phyloP scores from a whole-genome alignment of 2,329 filamentous ascomycete genomes.

The Stemphylium lycopersici region DNA sequence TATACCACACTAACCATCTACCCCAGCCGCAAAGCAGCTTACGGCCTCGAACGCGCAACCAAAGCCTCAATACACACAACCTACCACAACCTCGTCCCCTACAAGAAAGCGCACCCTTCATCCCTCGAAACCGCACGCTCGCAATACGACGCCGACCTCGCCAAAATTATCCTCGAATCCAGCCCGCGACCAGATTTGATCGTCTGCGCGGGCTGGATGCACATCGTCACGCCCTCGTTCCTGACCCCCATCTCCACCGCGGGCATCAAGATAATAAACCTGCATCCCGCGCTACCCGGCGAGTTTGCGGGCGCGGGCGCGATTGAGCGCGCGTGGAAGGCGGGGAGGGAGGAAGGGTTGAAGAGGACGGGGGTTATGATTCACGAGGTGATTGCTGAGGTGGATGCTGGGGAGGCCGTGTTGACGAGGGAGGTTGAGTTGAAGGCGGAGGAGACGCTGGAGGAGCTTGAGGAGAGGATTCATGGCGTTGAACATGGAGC shows the following conservation, averaged over 20 bases:
- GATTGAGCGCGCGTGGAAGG: conserved; percentile 77
- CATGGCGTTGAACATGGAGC: conserved; percentile 77
- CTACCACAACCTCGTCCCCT: conserved; percentile 81
- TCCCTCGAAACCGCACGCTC: conserved; percentile 63
- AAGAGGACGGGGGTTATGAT: conserved; percentile 82
- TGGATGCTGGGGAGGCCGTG: conserved; percentile 80
- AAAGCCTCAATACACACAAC: conserved; percentile 70
- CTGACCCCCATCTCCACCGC: conserved; percentile 69
- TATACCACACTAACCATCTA: background rate
- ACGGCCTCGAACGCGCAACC: conserved; percentile 66
- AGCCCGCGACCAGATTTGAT: conserved; percentile 69
- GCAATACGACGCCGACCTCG: conserved; percentile 77
- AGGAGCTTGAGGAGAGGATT: conserved; percentile 72
- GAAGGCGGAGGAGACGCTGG: conserved; percentile 62
- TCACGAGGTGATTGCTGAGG: conserved; percentile 77
- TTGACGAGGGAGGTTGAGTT: conserved; percentile 71
- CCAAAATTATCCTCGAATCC: conserved; percentile 68
- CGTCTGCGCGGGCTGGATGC: conserved; percentile 85
- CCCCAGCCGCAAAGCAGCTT: conserved; percentile 60
- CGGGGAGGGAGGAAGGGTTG: conserved; percentile 71
- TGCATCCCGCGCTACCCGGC: conserved; percentile 77
- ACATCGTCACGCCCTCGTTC: conserved; percentile 75
- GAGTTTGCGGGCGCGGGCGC: conserved; percentile 78
- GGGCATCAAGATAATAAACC: conserved; percentile 75
- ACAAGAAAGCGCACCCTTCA: conserved; percentile 69